Base-by-base conservation (phyloP, 495 filamentous ascomycete genomes). In the Letharia lupina region DNA sequence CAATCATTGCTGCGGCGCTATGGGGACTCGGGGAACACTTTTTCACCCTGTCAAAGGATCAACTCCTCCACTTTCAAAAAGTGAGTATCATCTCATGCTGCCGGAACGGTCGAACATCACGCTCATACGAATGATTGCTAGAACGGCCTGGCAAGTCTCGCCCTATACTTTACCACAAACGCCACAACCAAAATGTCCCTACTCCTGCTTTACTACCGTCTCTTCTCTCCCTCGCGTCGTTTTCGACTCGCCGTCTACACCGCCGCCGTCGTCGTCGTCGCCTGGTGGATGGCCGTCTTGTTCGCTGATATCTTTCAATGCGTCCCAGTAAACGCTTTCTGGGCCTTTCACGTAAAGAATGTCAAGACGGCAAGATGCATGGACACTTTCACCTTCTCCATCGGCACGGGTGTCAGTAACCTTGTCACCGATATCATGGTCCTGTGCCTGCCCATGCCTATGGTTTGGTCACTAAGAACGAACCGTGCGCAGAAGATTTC, bases 361-460 rank as follows among this genome's bases (percentile, higher is more conserved):
- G 58, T 63, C 37, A 60, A 68, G 16, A 62, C 60, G 8, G n/a
- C 58, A 15, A 64, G 40, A 41, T 71, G 68, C 23, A 40, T 71
- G 40, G 39, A 47, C 37, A 18, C 65, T 23, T 13, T 50, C 20
- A 35, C 44, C 15, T 73, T 73, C 42, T 63, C 61, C 9, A 52
- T 63, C 35, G 45, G 62, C 48, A 62, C 56, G 20, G 67, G 67
- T 13, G 67, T 69, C 5, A 67, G 73, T 10, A 72, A 74, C 57
- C 47, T 79, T 6, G 37, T 76, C 28, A 76, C 73, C 31, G 75
- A 79, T 44, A 67, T 79, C 7, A 66, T 73, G 12, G 75, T 79
- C 42, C 58, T 79, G 8, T 70, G 68, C 60, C 48, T 79, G 2
- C 77, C 77, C 4, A 68, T 79, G 13, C 77, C 77, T 11, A 73